Percentiles rank a stretch among this genome's conserved stretches.
Evolutionary conservation across 257 asterid species (phyloP).

Genomic region (Solanum tarijense): DNA sequence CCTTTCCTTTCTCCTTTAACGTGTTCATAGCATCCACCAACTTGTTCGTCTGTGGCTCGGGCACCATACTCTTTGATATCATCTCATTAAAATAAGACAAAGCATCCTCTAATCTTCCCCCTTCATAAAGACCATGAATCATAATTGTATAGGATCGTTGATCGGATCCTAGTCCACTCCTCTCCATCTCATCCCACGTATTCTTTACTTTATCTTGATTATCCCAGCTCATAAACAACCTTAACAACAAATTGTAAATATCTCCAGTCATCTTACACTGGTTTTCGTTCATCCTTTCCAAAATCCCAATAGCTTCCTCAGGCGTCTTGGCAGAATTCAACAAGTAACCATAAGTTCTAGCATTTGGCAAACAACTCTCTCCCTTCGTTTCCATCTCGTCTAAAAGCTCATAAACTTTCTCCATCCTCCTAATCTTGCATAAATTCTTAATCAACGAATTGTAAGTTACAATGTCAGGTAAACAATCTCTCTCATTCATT

Average conservation of each 20-base stretch:
- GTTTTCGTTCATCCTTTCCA: conserved; percentile 48
- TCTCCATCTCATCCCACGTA: conserved; percentile 69
- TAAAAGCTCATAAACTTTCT: conserved; percentile 47
- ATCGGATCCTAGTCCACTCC: conserved; percentile 62
- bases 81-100: conserved; percentile 46
- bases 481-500: conserved; percentile 41
- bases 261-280: conserved; percentile 43
- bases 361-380: conserved; percentile 37
- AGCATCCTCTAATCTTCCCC: conserved; percentile 32
- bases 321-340: conserved; percentile 36
- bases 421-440: conserved; percentile 59
- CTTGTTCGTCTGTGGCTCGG: conserved; percentile 49
- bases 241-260: conserved; percentile 50
- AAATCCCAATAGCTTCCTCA: conserved; percentile 37
- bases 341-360: conserved; percentile 42
- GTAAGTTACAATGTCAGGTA: conserved; percentile 51
- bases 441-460: conserved; percentile 59
- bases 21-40: conserved; percentile 44
- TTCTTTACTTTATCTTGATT: conserved; percentile 21
- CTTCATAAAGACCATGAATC: conserved; percentile 48
- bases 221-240: conserved; percentile 65
- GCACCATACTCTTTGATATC: conserved; percentile 46
- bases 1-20: conserved; percentile 14
- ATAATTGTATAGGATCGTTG: conserved; percentile 57
- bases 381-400: conserved; percentile 51